phyloP scores from a whole-genome alignment of 805 yeast species.

The Sugiyamaella floridensis region DNA sequence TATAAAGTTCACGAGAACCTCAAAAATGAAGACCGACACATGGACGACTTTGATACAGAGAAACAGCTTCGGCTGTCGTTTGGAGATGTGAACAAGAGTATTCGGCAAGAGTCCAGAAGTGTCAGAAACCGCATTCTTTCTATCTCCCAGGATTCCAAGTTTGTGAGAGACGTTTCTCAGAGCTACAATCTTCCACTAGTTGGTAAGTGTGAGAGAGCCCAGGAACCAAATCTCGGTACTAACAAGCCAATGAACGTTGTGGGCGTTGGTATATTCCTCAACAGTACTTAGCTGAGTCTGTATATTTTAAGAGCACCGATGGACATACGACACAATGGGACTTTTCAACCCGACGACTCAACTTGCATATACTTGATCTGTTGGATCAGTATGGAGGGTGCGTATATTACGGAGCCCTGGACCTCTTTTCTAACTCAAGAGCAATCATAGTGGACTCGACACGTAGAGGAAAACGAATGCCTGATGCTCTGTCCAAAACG shows the following conservation, averaged over 20 bases:
- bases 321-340: constrained; percentile 82
- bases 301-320: constrained; percentile 85
- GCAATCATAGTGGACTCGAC: constrained; percentile 73
- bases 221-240: constrained; percentile 32
- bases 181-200: constrained; percentile 31
- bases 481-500: constrained; percentile 82
- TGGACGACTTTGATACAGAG: background rate
- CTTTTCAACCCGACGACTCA: constrained; percentile 65
- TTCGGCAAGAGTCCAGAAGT: constrained; percentile 46
- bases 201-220: constrained; percentile 16
- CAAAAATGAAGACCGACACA: background rate
- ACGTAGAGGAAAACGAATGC: constrained; percentile 73
- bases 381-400: constrained; percentile 39
- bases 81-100: constrained; percentile 30
- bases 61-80: constrained; percentile 2
- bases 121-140: constrained; percentile 60
- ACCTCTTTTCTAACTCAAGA: background rate
- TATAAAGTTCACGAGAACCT: no score
- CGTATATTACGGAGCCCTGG: background rate
- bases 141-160: constrained; percentile 55
- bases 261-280: constrained; percentile 79
- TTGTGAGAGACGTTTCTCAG: constrained; percentile 38
- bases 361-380: constrained; percentile 58
- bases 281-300: constrained; percentile 34
- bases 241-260: constrained; percentile 69